These are phyloP conservation scores for Catenaria anguillulae DNA, from an alignment of 371 early-diverging fungal species.

Conservation along the genomic window DNA sequence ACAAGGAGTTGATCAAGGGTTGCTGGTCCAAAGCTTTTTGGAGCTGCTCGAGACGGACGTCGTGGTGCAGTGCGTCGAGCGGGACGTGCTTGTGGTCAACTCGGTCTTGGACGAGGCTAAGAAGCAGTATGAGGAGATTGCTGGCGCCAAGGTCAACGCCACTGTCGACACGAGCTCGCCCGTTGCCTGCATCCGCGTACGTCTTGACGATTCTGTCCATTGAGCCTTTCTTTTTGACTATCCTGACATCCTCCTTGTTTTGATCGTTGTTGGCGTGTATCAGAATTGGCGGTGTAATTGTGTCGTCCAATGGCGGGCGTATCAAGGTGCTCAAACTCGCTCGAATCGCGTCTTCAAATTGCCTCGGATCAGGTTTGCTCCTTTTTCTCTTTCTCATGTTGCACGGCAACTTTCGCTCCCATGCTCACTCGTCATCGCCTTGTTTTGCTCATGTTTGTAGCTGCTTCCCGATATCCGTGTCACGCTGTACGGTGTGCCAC, in stretches of 20 bases:
- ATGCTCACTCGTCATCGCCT: too few species aligned
- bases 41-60: slow-evolving; percentile 69
- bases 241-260: too few species aligned
- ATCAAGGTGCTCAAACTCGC: slow-evolving; percentile 76
- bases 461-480: slow-evolving; percentile 84
- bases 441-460: too few species aligned
- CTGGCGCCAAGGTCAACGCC: slow-evolving; percentile 18
- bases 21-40: slow-evolving; percentile 67
- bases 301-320: slow-evolving; percentile 55
- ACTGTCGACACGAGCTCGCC: slow-evolving; percentile 41
- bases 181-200: slow-evolving; percentile 40
- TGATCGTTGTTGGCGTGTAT: too few species aligned
- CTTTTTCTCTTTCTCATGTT: too few species aligned
- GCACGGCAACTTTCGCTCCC: too few species aligned
- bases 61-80: slow-evolving; percentile 49
- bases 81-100: slow-evolving; percentile 33
- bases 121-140: slow-evolving; percentile 26
- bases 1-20: slow-evolving; percentile 43
- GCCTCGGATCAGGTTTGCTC: slow-evolving; percentile 49
- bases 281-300: slow-evolving; percentile 81
- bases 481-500: slow-evolving; percentile 73
- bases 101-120: background rate
- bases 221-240: background rate
- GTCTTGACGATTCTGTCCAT: background rate
- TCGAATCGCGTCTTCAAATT: slow-evolving; percentile 72